These are phyloP conservation scores for Pyracantha coccinea DNA, from an alignment of 331 rosid species.

Conservation along the genomic window DNA sequence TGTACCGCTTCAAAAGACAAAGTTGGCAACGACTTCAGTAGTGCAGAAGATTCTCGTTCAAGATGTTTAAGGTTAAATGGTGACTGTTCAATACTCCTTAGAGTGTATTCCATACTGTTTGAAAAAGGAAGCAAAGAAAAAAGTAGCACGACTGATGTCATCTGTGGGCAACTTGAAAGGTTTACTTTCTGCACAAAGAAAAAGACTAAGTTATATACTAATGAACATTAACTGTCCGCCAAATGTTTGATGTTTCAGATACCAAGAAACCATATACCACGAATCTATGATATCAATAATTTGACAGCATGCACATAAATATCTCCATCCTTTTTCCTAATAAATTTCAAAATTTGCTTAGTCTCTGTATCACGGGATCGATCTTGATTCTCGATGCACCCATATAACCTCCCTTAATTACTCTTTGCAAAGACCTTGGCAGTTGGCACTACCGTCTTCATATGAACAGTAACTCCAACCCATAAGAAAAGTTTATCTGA, in stretches of 20 bases:
- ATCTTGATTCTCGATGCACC: neutral
- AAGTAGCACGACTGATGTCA: conserved; percentile 45
- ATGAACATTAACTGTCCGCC: conserved; percentile 4
- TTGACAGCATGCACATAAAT: neutral
- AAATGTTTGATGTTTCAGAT: conserved; percentile 13
- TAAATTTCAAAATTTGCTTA: neutral
- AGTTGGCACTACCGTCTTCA: neutral
- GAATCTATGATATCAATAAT: neutral
- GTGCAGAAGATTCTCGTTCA: conserved; percentile 12
- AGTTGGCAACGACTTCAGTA: conserved; percentile 25
- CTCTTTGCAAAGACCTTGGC: neutral
- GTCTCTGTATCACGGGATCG: neutral
- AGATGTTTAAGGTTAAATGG: conserved; percentile 28
- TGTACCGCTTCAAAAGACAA: conserved; percentile 47
- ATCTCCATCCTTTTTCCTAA: neutral
- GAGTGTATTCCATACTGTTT: conserved; percentile 24
- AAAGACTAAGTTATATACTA: conserved; percentile 19
- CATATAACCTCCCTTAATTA: neutral
- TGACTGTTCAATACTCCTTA: conserved; percentile 24
- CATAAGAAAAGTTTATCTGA: neutral
- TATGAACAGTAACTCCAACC: neutral
- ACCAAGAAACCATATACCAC: neutral
- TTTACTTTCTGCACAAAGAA: conserved; percentile 55
- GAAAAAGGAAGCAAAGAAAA: conserved; percentile 56
- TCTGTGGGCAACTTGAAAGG: conserved; percentile 77